A percentile compares a stretch with the other conserved stretches of the same genome.
These are phyloP conservation scores for Podaxis sp. DNA, from an alignment of 768 basidiomycete species.

Conservation along the genomic window DNA sequence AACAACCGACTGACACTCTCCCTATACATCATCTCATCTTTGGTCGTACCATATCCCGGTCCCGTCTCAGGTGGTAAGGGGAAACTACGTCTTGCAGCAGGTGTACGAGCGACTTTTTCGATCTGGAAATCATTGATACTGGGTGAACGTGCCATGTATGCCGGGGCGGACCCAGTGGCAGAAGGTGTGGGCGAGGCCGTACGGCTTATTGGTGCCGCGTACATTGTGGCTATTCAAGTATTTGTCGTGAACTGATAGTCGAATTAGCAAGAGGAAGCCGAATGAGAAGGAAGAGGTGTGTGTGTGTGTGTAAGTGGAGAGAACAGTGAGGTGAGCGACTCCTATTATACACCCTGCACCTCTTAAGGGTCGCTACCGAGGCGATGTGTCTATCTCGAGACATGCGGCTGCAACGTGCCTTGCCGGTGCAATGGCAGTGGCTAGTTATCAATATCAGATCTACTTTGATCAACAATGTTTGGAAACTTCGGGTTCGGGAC, in stretches of 20 bases:
- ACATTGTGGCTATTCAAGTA: conserved; percentile 8
- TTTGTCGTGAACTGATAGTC: not conserved
- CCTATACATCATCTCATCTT: conserved; percentile 54
- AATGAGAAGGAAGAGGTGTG: not conserved
- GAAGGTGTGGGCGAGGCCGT: conserved; percentile 14
- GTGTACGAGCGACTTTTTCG: conserved; percentile 47
- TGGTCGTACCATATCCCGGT: conserved; percentile 28
- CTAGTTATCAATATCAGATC: not conserved
- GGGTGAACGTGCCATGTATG: conserved; percentile 31
- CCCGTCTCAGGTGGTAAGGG: conserved; percentile 28
- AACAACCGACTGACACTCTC: conserved; percentile 57
- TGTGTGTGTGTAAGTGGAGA: not conserved
- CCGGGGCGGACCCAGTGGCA: not conserved
- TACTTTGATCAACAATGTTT: not conserved
- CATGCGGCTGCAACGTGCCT: conserved; percentile 19
- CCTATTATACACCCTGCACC: conserved; percentile 7
- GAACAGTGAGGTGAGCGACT: not conserved
- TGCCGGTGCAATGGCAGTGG: not conserved
- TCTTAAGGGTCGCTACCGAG: not conserved
- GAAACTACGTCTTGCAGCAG: conserved; percentile 33
- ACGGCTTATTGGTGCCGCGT: conserved; percentile 17
- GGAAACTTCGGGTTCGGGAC: not conserved
- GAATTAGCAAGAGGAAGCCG: not conserved
- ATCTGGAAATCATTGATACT: conserved; percentile 64
- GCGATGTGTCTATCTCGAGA: not conserved